A percentile compares a stretch with the other conserved stretches of the same genome.
Evolutionary conservation across 2,329 filamentous ascomycete species (phyloP).

Genomic region (Cytospora schulzeri): DNA sequence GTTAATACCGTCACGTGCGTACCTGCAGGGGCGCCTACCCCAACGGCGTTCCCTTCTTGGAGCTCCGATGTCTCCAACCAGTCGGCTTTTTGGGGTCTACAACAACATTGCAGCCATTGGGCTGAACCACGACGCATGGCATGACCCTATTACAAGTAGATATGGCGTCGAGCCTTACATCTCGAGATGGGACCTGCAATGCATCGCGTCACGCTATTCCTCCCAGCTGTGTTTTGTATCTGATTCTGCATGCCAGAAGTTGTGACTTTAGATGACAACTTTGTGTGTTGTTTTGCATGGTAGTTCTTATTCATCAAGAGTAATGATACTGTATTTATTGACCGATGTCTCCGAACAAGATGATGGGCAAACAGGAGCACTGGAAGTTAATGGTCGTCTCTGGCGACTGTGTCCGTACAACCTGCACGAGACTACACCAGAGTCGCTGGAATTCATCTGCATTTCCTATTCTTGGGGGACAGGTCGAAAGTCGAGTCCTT

Average conservation of each 20-base stretch:
- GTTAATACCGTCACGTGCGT: slow-evolving; percentile 17
- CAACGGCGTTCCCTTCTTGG: neutral
- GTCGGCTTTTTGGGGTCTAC: neutral
- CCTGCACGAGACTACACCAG: neutral
- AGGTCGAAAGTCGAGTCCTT: slow-evolving; percentile 1
- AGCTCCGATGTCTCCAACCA: neutral
- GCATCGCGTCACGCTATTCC: neutral
- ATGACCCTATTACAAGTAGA: neutral
- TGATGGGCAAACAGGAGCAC: neutral
- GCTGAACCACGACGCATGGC: neutral
- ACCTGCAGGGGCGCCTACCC: slow-evolving; percentile 7
- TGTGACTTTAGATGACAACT: neutral
- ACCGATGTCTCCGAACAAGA: neutral
- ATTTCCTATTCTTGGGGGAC: slow-evolving; percentile 17
- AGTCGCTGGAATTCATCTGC: slow-evolving; percentile 14
- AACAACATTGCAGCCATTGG: neutral
- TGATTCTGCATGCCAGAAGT: neutral
- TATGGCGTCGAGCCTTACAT: neutral
- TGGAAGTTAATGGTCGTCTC: neutral
- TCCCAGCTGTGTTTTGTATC: neutral
- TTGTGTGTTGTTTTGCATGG: neutral
- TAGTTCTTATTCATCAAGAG: neutral
- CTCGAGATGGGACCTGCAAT: neutral
- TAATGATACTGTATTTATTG: neutral
- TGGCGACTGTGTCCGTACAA: neutral